Evolutionary conservation across 441 rosid species (phyloP), one percentile per base, ranked within the genome.

Genomic region (Mallotus japonicus): DNA sequence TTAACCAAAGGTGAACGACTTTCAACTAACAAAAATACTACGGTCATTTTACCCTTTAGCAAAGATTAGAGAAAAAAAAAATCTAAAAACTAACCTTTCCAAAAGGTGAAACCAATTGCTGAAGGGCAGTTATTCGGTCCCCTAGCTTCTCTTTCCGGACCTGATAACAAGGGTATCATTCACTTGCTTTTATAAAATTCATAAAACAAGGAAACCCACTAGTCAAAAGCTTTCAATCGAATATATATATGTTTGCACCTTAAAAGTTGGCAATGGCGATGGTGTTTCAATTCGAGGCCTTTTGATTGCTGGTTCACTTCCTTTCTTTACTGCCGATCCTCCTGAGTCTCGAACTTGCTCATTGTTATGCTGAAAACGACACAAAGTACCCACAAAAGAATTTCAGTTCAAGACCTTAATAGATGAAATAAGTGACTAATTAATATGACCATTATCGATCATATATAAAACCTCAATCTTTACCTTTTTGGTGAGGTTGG

Each of bases 31-130:
- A 22, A 70, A 57, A 32, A 20, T 14, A 62, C 62, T 73, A 61
- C 15, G 60, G 60, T 62, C 19, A 15, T 76, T 61, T 22, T 76
- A 69, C 68, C 72, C 76, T 50, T 81, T 64, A 69, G 71, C 62
- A 80, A 82, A 82, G 79, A 77, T 62, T 37, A 8, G 37, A 64
- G 42, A 61, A 5, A 6, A 42, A 78, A 56, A 72, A 73, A 76
- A 68, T 65, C 51, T 80, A 58, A 67, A 69, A 49, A 68, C 82
- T 77, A 76, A 91, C 99, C 95, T 95, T 95, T 86, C 99, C 99
- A 77, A 95, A 95, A 91, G 99, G 99, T 65, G 99, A 93, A 87
- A 95, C 99, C 90, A 95, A 86, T 89, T 95, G 99, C 84, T 95
- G 99, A 75, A 95, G 99, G 69, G 98, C 95, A 80, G 99, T 95